A percentile compares a stretch with the other conserved stretches of the same genome.
Evolutionary conservation across 2,329 filamentous ascomycete species (phyloP).

Genomic region (Trichophyton benhamiae): DNA sequence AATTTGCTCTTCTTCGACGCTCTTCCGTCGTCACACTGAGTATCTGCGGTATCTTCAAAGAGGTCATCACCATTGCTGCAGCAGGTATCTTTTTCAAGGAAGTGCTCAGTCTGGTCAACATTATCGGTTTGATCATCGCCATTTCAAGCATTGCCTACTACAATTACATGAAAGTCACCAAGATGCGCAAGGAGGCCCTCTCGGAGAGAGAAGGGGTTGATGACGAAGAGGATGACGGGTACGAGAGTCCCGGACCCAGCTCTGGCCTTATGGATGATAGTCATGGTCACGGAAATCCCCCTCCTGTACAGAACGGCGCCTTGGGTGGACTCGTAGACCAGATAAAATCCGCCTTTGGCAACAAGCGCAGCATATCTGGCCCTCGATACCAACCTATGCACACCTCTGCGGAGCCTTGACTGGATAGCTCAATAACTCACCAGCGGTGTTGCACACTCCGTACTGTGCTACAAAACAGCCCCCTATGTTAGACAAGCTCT

Average conservation of each 20-base stretch:
- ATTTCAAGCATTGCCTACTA: conserved; percentile 77
- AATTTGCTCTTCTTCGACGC: conserved; percentile 88
- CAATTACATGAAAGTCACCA: conserved; percentile 86
- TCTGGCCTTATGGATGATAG: neutral
- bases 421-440: neutral
- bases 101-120: conserved; percentile 71
- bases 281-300: neutral
- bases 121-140: conserved; percentile 76
- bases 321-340: neutral
- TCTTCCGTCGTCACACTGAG: conserved; percentile 92
- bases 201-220: conserved; percentile 22
- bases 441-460: neutral
- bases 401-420: neutral
- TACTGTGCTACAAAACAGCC: neutral
- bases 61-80: conserved; percentile 88
- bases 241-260: neutral
- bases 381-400: neutral
- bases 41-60: conserved; percentile 97
- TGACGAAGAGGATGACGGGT: neutral
- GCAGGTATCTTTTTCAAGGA: conserved; percentile 84
- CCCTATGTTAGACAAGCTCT: neutral
- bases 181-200: conserved; percentile 68
- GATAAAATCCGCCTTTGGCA: neutral
- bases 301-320: neutral
- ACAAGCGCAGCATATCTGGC: neutral